These are phyloP conservation scores for Dioszegia hungarica DNA, from an alignment of 768 basidiomycete genomes.

Conservation along the genomic window DNA sequence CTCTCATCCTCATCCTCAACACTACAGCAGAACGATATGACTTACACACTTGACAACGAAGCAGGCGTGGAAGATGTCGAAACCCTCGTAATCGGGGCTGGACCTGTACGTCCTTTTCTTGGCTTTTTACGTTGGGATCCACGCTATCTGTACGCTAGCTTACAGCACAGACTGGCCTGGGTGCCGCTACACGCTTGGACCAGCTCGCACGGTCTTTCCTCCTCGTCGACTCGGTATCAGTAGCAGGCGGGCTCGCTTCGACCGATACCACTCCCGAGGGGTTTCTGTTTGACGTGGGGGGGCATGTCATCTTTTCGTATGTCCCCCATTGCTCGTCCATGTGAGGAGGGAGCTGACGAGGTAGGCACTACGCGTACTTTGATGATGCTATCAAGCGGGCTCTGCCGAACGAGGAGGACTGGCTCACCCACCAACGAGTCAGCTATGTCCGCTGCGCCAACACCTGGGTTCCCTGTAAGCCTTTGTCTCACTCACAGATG, in stretches of 20 bases:
- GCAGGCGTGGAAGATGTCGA: constrained; percentile 26
- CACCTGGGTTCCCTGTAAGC: constrained; percentile 50
- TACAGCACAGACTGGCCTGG: constrained; percentile 44
- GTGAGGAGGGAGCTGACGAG: neutral
- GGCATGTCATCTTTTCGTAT: constrained; percentile 52
- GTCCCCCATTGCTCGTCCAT: too few species aligned
- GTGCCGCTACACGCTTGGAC: constrained; percentile 50
- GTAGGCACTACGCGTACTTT: constrained; percentile 50
- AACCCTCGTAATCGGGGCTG: constrained; percentile 48
- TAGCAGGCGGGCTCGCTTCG: constrained; percentile 49
- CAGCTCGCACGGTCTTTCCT: constrained; percentile 44
- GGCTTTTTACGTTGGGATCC: too few species aligned
- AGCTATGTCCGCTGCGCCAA: constrained; percentile 48
- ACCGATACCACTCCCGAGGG: constrained; percentile 49
- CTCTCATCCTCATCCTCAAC: too few species aligned
- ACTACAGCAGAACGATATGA: too few species aligned
- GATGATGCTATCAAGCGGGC: constrained; percentile 49
- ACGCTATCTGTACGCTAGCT: constrained; percentile 24
- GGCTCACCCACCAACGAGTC: constrained; percentile 50
- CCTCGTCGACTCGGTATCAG: constrained; percentile 42
- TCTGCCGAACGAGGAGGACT: constrained; percentile 49
- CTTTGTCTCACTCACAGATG: constrained; percentile 13
- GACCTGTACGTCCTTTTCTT: constrained; percentile 7
- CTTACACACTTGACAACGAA: too few species aligned
- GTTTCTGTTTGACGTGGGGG: constrained; percentile 51